Evolutionary conservation across 371 early-diverging fungal species (phyloP).

Genomic region (Dinochytrium kinnereticum): DNA sequence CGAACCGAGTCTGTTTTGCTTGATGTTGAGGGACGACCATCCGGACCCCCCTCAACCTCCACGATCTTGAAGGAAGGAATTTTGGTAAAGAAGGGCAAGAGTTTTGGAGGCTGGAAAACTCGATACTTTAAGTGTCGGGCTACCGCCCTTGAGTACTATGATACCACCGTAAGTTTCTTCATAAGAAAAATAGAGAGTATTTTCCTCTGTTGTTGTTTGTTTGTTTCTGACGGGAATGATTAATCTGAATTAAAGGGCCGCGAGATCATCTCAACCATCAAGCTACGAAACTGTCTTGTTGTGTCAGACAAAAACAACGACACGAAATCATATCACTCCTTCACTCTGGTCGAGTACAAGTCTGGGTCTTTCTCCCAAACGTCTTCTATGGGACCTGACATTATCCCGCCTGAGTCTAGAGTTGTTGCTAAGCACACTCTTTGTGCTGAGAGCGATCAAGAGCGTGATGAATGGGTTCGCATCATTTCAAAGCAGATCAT

Average conservation of each 20-base stretch:
- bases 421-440: slow-evolving; percentile 74
- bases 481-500: slow-evolving; percentile 34
- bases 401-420: slow-evolving; percentile 39
- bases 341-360: slow-evolving; percentile 70
- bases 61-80: slow-evolving; percentile 73
- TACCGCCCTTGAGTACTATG: slow-evolving; percentile 74
- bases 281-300: slow-evolving; percentile 44
- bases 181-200: neutral
- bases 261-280: slow-evolving; percentile 38
- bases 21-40: neutral
- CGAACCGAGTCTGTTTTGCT: neutral
- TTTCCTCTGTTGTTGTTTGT: neutral
- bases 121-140: slow-evolving; percentile 73
- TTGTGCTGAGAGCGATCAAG: slow-evolving; percentile 84
- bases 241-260: slow-evolving; percentile 17
- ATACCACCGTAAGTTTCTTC: slow-evolving; percentile 38
- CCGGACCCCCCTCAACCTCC: neutral
- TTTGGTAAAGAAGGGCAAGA: slow-evolving; percentile 81
- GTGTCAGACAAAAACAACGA: slow-evolving; percentile 47
- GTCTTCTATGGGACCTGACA: slow-evolving; percentile 28
- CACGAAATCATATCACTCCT: slow-evolving; percentile 72
- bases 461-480: slow-evolving; percentile 85
- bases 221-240: slow-evolving; percentile 8
- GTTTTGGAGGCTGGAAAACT: slow-evolving; percentile 85
- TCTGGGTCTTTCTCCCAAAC: slow-evolving; percentile 29